Percentiles rank a stretch among this genome's conserved stretches.
Evolutionary conservation across 495 filamentous ascomycete genomes (phyloP).

Genomic region (Lasiosphaeria miniovina): DNA sequence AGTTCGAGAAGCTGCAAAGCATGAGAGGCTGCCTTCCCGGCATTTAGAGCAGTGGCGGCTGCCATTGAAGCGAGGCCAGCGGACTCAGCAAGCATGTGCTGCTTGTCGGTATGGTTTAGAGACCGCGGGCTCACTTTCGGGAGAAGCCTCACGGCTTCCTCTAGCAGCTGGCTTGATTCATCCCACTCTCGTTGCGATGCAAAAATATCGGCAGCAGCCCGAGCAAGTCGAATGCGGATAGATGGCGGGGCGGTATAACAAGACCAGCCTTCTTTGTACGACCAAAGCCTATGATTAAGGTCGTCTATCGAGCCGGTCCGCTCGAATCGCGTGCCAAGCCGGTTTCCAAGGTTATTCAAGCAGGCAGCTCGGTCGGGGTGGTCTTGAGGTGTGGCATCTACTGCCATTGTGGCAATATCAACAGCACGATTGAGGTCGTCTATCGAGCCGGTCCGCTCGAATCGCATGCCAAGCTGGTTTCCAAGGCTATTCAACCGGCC

Average conservation of each 20-base stretch:
- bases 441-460: slow-evolving; percentile 3
- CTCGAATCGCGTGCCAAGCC: not conserved
- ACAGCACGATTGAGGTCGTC: slow-evolving; percentile 5
- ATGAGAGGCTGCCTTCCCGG: slow-evolving; percentile 9
- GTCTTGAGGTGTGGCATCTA: slow-evolving; percentile 6
- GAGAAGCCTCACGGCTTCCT: slow-evolving; percentile 15
- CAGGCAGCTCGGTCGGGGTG: not conserved
- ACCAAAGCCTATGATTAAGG: not conserved
- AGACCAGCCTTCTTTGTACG: slow-evolving; percentile 14
- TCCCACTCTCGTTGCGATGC: not conserved
- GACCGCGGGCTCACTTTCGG: slow-evolving; percentile 16
- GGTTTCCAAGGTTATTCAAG: not conserved
- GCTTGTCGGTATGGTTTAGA: slow-evolving; percentile 22
- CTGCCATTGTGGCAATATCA: slow-evolving; percentile 2
- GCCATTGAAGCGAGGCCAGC: slow-evolving; percentile 22
- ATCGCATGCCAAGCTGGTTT: not conserved
- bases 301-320: not conserved
- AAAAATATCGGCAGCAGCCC: not conserved
- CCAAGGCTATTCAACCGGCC: not conserved
- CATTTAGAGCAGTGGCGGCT: slow-evolving; percentile 22
- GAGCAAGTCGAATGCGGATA: slow-evolving; percentile 7
- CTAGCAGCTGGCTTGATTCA: not conserved
- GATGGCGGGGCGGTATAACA: slow-evolving; percentile 8
- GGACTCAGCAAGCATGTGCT: slow-evolving; percentile 17
- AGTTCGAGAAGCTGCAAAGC: slow-evolving; percentile 28